Percentiles rank a stretch among this genome's conserved stretches.
Conservation (phyloP, 2,329 filamentous ascomycete genomes). For the Stagonosporopsis cucurbitacearum region DNA sequence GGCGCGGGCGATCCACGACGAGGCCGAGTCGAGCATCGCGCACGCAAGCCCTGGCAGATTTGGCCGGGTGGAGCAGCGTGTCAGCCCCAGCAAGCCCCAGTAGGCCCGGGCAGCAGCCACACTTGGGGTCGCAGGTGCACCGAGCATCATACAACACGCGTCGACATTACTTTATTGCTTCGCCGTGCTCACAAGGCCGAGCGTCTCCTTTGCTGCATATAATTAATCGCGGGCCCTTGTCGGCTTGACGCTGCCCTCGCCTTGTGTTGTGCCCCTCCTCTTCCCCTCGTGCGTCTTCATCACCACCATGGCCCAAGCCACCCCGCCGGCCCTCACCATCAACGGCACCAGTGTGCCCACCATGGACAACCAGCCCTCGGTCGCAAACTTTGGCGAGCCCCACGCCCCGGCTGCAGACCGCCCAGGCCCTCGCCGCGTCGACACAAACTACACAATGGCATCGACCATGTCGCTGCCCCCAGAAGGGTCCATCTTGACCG, state of each 20-base stretch:
- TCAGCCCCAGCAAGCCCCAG: conserved; percentile 26
- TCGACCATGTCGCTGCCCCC: conserved; percentile 57
- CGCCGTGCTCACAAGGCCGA: conserved; percentile 7
- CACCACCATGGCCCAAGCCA: conserved; percentile 37
- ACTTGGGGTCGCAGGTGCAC: conserved; percentile 21
- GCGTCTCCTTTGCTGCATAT: neutral
- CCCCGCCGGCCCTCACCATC: conserved; percentile 32
- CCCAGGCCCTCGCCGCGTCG: conserved; percentile 32
- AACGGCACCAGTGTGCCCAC: conserved; percentile 42
- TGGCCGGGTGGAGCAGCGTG: conserved; percentile 21
- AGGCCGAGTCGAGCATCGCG: conserved; percentile 14
- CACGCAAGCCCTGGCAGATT: conserved; percentile 16
- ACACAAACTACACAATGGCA: conserved; percentile 46
- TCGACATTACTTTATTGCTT: conserved; percentile 24
- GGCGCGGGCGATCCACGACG: conserved; percentile 18
- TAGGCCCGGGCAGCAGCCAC: conserved; percentile 29
- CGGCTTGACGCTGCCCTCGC: conserved; percentile 5
- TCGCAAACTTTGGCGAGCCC: conserved; percentile 28
- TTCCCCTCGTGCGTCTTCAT: conserved; percentile 6
- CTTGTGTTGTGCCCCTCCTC: conserved; percentile 11
- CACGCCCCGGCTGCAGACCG: conserved; percentile 16
- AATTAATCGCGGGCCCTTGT: conserved; percentile 3
- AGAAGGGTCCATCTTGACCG: conserved; percentile 74
- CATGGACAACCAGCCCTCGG: conserved; percentile 34
- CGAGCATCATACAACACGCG: conserved; percentile 42